Base-by-base conservation (phyloP, 2,329 filamentous ascomycete genomes). In the Diaporthe capsici region DNA sequence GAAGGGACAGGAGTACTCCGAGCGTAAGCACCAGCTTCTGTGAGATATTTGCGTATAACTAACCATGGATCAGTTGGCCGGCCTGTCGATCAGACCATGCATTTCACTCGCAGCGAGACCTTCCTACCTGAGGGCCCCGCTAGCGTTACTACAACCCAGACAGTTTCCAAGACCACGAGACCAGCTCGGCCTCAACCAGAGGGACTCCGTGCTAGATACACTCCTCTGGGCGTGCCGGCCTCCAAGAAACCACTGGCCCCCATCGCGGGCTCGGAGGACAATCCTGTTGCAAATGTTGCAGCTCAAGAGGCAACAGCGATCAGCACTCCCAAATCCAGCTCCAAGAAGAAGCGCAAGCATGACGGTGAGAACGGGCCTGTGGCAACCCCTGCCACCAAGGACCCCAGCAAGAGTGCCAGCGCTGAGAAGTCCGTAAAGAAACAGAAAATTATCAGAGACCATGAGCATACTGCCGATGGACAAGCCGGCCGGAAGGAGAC, bases 131-230 rank as follows among this genome's bases (percentile, higher is more conserved):
- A 74, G 12, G 71, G 73, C 8, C 73, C 73, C 12, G 60, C 73
- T 58, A 77, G 83, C 76, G 78, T 82, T 78, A 79, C 83, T 80
- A 77, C 87, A 83, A 83, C 85, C 82, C 77, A 85, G 82, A 79
- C 82, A 76, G 65, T 83, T 17, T 81, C 76, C 22, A 73, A 70
- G 17, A 84, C 88, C 6, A 85, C 88, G 74, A 90, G 86, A 76
- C 82, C 87, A 1, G 86, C 91, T 67, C 90, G 92, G 76, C 86
- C 90, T 61, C 94, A 95, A 82, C 93, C 94, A 1, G 87, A 89
- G 79, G 92, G 91, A 9, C 84, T 96, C 72, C 91, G 89, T 80
- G 89, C 92, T 83, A 90, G 93, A 47, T 95, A 90, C 83, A 88
- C 89, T 72, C 93, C 94, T 1, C 89, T 93, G 60, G 94, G 94